Evolutionary conservation across 192 early-diverging fungal genomes (phyloP).

Genomic region (Coemansia sp.): DNA sequence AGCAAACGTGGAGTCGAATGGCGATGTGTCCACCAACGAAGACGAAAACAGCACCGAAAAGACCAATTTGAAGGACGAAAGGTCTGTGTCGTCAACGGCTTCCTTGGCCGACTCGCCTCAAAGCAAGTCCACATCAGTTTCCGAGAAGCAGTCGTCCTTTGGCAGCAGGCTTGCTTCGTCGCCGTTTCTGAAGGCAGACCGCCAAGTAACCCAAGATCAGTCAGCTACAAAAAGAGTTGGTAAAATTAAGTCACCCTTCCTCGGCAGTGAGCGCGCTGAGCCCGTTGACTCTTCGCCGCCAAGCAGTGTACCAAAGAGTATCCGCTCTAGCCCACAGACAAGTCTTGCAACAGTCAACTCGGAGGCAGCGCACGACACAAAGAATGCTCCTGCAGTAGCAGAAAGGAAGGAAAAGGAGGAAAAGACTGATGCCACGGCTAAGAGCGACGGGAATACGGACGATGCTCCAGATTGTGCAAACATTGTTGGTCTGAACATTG

Average conservation of each 20-base stretch:
- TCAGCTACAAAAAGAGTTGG: conserved; percentile 27
- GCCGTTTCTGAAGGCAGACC: conserved; percentile 52
- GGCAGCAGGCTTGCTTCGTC: conserved; percentile 44
- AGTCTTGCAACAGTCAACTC: not conserved
- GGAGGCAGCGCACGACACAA: not conserved
- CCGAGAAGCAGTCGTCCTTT: conserved; percentile 33
- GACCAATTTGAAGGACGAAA: conserved; percentile 1
- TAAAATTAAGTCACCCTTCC: conserved; percentile 50
- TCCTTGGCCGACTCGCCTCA: conserved; percentile 20
- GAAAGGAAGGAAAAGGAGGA: not conserved
- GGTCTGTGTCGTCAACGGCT: not conserved
- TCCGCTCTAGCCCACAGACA: not conserved
- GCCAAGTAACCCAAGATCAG: conserved; percentile 21
- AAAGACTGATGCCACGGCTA: not conserved
- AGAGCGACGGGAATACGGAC: not conserved
- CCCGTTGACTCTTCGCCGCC: conserved; percentile 3
- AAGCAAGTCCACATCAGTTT: conserved; percentile 6
- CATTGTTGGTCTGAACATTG: conserved; percentile 24
- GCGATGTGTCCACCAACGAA: not conserved
- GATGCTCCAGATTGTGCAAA: conserved; percentile 5
- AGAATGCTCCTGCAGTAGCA: not conserved
- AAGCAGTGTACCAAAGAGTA: not conserved
- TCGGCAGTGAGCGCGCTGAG: conserved; percentile 18
- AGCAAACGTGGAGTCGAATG: not conserved
- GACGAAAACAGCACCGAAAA: not conserved